Percentiles rank a stretch among this genome's conserved stretches.
Conservation (phyloP, 2,329 filamentous ascomycete genomes). For the Diplodia corticola region DNA sequence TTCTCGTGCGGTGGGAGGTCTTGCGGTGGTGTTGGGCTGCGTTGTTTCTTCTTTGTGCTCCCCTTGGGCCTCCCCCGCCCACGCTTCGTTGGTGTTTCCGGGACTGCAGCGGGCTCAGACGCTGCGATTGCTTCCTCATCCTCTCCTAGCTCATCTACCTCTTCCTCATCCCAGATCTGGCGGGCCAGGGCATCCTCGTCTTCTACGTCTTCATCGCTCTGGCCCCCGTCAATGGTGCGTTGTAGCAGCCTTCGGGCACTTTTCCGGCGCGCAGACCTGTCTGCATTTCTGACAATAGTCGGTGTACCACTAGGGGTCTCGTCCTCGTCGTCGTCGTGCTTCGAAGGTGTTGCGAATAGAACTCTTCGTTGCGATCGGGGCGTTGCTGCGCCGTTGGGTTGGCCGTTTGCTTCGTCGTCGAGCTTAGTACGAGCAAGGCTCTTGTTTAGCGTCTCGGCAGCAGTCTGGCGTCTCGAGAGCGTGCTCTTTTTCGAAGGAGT, state of each 20-base stretch:
- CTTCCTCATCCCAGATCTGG: conserved; percentile 65
- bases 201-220: conserved; percentile 69
- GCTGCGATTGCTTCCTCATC: conserved; percentile 42
- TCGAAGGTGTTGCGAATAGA: conserved; percentile 48
- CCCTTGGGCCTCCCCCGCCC: conserved; percentile 56
- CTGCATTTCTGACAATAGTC: conserved; percentile 67
- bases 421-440: conserved; percentile 25
- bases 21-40: conserved; percentile 75
- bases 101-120: conserved; percentile 42
- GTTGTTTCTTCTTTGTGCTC: conserved; percentile 53
- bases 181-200: conserved; percentile 68
- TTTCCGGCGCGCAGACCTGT: conserved; percentile 84
- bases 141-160: conserved; percentile 43
- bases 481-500: conserved; percentile 14
- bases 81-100: conserved; percentile 51
- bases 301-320: conserved; percentile 66
- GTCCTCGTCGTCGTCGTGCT: conserved; percentile 35
- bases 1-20: conserved; percentile 84
- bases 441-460: conserved; percentile 25
- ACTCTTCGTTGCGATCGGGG: conserved; percentile 49
- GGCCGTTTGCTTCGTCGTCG: conserved; percentile 30
- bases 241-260: conserved; percentile 76
- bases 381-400: conserved; percentile 35
- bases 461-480: conserved; percentile 14
- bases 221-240: conserved; percentile 62